phyloP scores from a whole-genome alignment of 768 basidiomycete species.

The Galerina marginata region DNA sequence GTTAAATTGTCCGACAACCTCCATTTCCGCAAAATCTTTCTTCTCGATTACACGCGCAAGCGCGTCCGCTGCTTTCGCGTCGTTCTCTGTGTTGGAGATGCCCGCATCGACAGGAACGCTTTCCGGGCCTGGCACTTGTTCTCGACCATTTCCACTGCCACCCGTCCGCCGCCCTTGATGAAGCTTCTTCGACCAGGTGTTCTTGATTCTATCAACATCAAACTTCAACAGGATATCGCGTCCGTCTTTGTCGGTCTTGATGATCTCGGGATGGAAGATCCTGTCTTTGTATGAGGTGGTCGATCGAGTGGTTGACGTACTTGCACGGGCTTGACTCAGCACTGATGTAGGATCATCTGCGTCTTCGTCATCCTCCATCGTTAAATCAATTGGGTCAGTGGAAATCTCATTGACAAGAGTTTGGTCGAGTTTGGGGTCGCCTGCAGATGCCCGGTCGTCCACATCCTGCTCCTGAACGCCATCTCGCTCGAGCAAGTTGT shows the following conservation, averaged over 20 bases:
- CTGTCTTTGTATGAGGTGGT: conserved; percentile 14
- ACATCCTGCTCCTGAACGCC: neutral
- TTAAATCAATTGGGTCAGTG: neutral
- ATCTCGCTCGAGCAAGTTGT: too few relatives aligned
- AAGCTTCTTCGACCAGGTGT: conserved; percentile 20
- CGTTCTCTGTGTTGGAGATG: conserved; percentile 48
- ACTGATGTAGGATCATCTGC: conserved; percentile 23
- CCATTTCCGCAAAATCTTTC: conserved; percentile 83
- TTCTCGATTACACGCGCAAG: conserved; percentile 89
- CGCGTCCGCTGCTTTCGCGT: conserved; percentile 62
- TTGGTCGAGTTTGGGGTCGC: neutral
- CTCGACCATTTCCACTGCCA: neutral
- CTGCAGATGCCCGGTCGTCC: neutral
- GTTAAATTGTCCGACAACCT: conserved; percentile 93
- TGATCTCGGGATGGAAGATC: conserved; percentile 43
- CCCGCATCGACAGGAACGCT: conserved; percentile 43
- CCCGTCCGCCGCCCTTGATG: conserved; percentile 3
- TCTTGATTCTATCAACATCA: conserved; percentile 29
- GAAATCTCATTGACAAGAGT: neutral
- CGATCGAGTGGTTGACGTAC: conserved; percentile 17
- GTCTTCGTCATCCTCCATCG: conserved; percentile 22
- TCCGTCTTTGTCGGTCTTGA: conserved; percentile 34
- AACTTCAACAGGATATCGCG: conserved; percentile 35
- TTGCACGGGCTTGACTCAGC: conserved; percentile 20
- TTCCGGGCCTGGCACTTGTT: neutral